Evolutionary conservation across 345 rosid species (phyloP), one percentile per base, ranked within the genome.

Genomic region (Pistacia atlantica): DNA sequence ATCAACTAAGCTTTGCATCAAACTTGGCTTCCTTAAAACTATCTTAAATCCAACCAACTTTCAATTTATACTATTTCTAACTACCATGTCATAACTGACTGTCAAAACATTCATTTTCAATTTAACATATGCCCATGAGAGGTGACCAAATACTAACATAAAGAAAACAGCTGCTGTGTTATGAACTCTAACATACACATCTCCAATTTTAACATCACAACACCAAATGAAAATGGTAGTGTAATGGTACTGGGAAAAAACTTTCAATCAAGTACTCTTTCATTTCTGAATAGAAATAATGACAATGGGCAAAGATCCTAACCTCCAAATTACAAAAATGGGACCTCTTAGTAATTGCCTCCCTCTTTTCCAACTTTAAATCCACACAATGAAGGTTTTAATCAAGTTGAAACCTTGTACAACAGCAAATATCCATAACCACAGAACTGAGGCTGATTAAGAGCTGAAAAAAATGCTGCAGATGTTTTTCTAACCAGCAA

Each of bases 271-370:
- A 58, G 20, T 11, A 22, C 55, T 75, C 65, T 18, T 54, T 54
- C 70, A 75, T n/a, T 70, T 22, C 61, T 38, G 31, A 65, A 7
- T 20, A 22, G n/a, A 66, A 67, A 37, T 25, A 25, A 22, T 31
- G 71, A 69, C 25, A 74, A 55, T 45, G 20, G 71, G 56, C 17
- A 74, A 55, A 63, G 33, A 79, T 69, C 71, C 22, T n/a, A 37
- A 42, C 28, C 7, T n/a, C 33, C 45, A 60, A 33, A 11, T 56
- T 45, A 33, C 78, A 75, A 75, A 79, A 75, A 60, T 42, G 75
- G 71, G 48, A 67, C 35, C 63, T 20, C 37, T 31, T 38, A 42
- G 25, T 66, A 35, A 31, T 45, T 64, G 31, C 14, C 46, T 42
- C 54, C 72, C 4, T 54, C 58, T 45, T 60, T 48, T 48, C 46